Evolutionary conservation across 2,329 filamentous ascomycete genomes (phyloP).

Genomic region (Alternaria sp.): DNA sequence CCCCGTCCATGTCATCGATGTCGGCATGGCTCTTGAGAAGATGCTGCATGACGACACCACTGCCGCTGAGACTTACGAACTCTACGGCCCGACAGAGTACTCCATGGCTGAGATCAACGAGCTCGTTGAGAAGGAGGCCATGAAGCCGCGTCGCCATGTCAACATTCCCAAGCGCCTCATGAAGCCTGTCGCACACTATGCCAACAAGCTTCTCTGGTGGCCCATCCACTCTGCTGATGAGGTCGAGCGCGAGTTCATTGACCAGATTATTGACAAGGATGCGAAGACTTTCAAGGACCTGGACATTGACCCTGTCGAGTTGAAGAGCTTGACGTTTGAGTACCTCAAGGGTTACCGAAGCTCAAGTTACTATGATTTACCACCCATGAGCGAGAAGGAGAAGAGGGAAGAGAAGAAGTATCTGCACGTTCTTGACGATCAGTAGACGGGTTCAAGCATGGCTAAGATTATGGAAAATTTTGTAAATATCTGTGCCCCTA

Average conservation of each 20-base stretch:
- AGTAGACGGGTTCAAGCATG: constrained; percentile 32
- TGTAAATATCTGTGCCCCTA: constrained; percentile 41
- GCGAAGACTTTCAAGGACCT: constrained; percentile 98
- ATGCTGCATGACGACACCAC: constrained; percentile 94
- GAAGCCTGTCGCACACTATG: constrained; percentile 75
- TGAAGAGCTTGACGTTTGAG: constrained; percentile 88
- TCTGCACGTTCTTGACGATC: constrained; percentile 74
- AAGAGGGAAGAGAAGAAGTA: constrained; percentile 96
- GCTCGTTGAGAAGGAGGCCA: constrained; percentile 90
- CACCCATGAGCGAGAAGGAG: constrained; percentile 93
- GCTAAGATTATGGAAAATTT: constrained; percentile 19
- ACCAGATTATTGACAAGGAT: constrained; percentile 87
- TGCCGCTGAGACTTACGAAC: constrained; percentile 88
- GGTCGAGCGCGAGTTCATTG: constrained; percentile 89
- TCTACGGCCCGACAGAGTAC: constrained; percentile 94
- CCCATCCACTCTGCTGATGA: constrained; percentile 82
- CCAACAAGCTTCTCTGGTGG: constrained; percentile 93
- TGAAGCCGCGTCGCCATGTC: constrained; percentile 87
- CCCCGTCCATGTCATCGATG: constrained; percentile 93
- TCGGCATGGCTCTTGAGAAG: constrained; percentile 85
- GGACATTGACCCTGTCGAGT: constrained; percentile 86
- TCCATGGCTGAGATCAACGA: constrained; percentile 85
- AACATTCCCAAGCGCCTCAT: constrained; percentile 86
- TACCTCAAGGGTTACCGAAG: constrained; percentile 95
- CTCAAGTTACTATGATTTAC: constrained; percentile 88